Conservation (phyloP, 495 filamentous ascomycete genomes). For the Cercophora samala region DNA sequence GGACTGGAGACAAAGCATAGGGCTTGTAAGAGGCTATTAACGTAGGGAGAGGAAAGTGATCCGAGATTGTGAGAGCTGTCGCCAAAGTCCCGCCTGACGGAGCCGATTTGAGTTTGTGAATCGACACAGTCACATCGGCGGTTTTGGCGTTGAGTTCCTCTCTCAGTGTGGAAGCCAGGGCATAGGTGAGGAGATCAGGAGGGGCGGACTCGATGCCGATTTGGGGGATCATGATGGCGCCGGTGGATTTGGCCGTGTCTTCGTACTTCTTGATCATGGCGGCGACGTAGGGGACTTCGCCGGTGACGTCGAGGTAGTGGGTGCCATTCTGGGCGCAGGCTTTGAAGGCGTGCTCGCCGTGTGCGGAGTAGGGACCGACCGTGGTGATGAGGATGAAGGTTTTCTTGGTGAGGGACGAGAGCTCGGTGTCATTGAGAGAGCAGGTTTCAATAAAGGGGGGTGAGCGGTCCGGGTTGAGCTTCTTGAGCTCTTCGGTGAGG, state of each 20-base stretch:
- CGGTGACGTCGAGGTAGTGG: constrained; percentile 88
- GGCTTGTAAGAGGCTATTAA: constrained; percentile 55
- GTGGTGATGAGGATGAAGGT: constrained; percentile 77
- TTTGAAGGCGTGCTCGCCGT: constrained; percentile 77
- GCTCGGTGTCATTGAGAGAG: constrained; percentile 58
- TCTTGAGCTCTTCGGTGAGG: constrained; percentile 62
- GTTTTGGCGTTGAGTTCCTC: constrained; percentile 54
- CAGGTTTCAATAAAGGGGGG: constrained; percentile 66
- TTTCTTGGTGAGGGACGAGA: constrained; percentile 67
- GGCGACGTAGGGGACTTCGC: constrained; percentile 77
- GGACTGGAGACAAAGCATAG: constrained; percentile 63
- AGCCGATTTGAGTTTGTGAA: constrained; percentile 61
- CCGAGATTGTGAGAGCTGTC: constrained; percentile 62
- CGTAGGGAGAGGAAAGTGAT: constrained; percentile 57
- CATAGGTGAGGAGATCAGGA: constrained; percentile 73
- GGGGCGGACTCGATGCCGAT: constrained; percentile 83
- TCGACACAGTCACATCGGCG: constrained; percentile 55
- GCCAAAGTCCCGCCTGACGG: constrained; percentile 73
- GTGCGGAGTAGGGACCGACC: constrained; percentile 76
- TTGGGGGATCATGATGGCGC: constrained; percentile 83
- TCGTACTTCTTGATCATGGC: constrained; percentile 81
- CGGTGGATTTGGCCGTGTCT: constrained; percentile 64
- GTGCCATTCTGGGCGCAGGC: constrained; percentile 88
- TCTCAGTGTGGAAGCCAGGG: constrained; percentile 62
- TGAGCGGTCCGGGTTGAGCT: constrained; percentile 64